Percentiles rank a stretch among this genome's conserved stretches.
Conservation (phyloP, 148 eudicot genomes). For the Heliosperma pusillum region DNA sequence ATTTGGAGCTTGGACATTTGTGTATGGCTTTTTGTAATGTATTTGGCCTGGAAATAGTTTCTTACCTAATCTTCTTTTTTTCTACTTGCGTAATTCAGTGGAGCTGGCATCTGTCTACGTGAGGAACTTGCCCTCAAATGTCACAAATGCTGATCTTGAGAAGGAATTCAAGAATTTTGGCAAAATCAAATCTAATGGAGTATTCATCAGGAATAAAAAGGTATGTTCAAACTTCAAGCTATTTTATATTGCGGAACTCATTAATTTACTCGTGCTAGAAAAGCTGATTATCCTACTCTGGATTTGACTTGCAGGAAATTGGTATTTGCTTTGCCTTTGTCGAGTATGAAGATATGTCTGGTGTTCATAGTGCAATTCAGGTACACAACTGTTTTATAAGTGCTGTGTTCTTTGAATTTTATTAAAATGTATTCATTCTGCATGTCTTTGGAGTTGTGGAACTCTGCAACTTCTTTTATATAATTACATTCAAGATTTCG, state of each 20-base stretch:
- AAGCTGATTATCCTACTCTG: not conserved
- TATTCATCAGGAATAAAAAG: constrained; percentile 63
- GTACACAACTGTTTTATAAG: constrained; percentile 29
- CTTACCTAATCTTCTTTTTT: not conserved
- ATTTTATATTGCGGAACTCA: not conserved
- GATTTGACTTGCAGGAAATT: constrained; percentile 54
- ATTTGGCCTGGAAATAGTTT: not conserved
- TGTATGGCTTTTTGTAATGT: not conserved
- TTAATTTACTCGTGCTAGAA: not conserved
- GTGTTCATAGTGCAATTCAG: constrained; percentile 73
- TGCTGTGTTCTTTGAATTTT: not conserved
- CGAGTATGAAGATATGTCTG: constrained; percentile 82
- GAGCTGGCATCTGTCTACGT: constrained; percentile 80
- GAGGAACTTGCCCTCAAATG: constrained; percentile 70
- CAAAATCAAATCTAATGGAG: constrained; percentile 65
- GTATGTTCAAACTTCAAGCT: constrained; percentile 24
- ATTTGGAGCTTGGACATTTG: constrained; percentile 3
- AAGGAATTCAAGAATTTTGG: constrained; percentile 81
- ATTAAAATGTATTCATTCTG: not conserved
- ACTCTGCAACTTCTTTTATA: not conserved
- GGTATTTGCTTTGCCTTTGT: constrained; percentile 96
- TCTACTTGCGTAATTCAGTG: constrained; percentile 31
- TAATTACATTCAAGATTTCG: not conserved
- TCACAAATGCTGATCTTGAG: constrained; percentile 63
- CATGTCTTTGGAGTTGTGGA: not conserved